phyloP scores from a whole-genome alignment of 2,329 filamentous ascomycete species.

The Teratosphaeria zuluensis region DNA sequence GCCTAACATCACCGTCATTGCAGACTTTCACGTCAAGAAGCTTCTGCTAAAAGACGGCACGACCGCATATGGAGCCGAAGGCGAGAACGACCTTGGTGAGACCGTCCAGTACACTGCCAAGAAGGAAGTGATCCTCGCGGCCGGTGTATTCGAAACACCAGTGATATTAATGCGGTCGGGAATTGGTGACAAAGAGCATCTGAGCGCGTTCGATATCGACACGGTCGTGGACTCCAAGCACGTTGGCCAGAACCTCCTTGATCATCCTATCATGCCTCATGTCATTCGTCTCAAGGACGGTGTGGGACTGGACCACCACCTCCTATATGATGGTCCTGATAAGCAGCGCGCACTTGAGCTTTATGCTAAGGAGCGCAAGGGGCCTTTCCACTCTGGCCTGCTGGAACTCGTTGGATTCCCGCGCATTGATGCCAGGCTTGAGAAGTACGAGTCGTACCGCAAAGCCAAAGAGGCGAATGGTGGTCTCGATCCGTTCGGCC shows the following conservation, averaged over 20 bases:
- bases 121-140: slow-evolving; percentile 9
- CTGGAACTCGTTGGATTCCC: not conserved
- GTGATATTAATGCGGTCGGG: slow-evolving; percentile 53
- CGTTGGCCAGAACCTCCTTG: not conserved
- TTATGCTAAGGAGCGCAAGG: not conserved
- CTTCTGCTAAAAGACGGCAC: not conserved
- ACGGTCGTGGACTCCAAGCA: slow-evolving; percentile 20
- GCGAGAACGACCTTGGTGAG: not conserved
- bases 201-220: slow-evolving; percentile 40
- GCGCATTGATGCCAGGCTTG: not conserved
- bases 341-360: not conserved
- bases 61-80: not conserved
- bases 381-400: not conserved
- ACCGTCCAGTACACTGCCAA: not conserved
- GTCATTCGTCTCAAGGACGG: not conserved
- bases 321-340: not conserved
- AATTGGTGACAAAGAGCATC: slow-evolving; percentile 42
- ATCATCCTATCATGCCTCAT: not conserved
- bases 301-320: not conserved
- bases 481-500: not conserved
- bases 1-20: slow-evolving; percentile 8
- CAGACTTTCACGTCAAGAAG: not conserved
- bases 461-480: not conserved
- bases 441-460: slow-evolving; percentile 23
- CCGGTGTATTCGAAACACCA: slow-evolving; percentile 34